Evolutionary conservation across 2,329 filamentous ascomycete species (phyloP), one percentile per base, ranked within the genome.

Genomic region (Aspergillus terreus): DNA sequence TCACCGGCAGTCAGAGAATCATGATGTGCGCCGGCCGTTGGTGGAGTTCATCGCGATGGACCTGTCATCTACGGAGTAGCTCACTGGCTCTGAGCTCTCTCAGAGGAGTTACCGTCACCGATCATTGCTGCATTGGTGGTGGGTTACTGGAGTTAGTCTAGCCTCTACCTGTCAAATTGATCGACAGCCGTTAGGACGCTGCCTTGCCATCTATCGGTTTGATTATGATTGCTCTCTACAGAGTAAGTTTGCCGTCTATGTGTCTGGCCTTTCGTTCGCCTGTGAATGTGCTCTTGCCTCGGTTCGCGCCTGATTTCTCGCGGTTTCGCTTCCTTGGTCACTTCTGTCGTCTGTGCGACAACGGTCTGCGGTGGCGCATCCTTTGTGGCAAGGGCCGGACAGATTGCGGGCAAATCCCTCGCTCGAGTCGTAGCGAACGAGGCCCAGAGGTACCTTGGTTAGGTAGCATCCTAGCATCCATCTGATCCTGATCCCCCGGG

Each of bases 261-360:
- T 42, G 40, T 42, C 23, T 23, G 40, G 15, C 17, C n/a, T 32
- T 43, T 33, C 11, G 41, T 30, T 41, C 19, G 15, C 23, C 14
- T 14, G 23, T 44, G 17, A 21, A 15, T 44, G 23, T 35, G 14
- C 40, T 35, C 7, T 6, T 38, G 40, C 40, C 40, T 42, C 40
- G 40, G 40, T 42, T 42, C 27, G 10, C 27, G 23, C 27, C 35
- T 38, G 14, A 11, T 38, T 38, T 5, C 3, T 38, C 4, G 33
- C 11, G 33, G 12, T 30, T 14, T 47, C 23, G 6, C 7, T 23
- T 15, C n/a, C 21, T 25, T 48, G 40, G n/a, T 48, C 7, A 30
- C 7, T 43, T 48, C 35, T 48, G 23, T 42, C 32, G 63, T 63
- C 63, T 62, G 62, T 65, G 63, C 62, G 55, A 61, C 53, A 63